These are phyloP conservation scores for Apiotrichum montevideense DNA, from an alignment of 1,284 basidiomycete species.

Conservation along the genomic window DNA sequence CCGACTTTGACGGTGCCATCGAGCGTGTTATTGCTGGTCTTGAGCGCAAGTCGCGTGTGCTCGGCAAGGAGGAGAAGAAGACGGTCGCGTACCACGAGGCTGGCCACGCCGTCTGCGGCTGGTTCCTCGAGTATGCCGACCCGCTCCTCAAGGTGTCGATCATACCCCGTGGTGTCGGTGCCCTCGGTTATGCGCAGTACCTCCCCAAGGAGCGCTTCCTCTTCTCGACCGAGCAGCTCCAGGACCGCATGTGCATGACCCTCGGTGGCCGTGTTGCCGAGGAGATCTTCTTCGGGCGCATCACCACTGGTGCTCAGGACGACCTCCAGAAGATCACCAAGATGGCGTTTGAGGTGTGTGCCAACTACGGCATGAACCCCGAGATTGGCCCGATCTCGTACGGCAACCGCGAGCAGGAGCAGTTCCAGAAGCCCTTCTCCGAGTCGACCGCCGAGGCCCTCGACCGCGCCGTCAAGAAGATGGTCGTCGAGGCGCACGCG, in stretches of 20 bases:
- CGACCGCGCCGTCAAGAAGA: constrained; percentile 82
- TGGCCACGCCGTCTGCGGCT: constrained; percentile 95
- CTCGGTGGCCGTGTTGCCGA: constrained; percentile 97
- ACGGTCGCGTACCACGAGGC: constrained; percentile 99
- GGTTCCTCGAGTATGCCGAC: constrained; percentile 96
- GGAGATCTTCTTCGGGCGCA: constrained; percentile 95
- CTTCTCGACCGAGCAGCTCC: constrained; percentile 87
- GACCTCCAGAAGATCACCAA: constrained; percentile 96
- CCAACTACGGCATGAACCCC: constrained; percentile 95
- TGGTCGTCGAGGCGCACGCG: constrained; percentile 83
- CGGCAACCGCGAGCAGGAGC: constrained; percentile 75
- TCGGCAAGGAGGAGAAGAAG: constrained; percentile 95
- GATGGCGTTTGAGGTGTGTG: constrained; percentile 88
- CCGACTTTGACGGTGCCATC: constrained; percentile 94
- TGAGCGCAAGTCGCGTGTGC: constrained; percentile 88
- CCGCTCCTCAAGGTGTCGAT: constrained; percentile 97
- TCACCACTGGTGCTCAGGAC: constrained; percentile 97
- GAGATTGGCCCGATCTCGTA: constrained; percentile 94
- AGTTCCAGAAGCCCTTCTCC: constrained; percentile 95
- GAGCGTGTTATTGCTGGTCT: constrained; percentile 96
- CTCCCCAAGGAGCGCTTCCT: constrained; percentile 94
- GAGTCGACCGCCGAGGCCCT: constrained; percentile 94
- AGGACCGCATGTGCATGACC: constrained; percentile 97
- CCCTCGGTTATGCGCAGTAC: constrained; percentile 95
- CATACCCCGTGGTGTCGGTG: constrained; percentile 92